These are phyloP conservation scores for Omphalea diandra DNA, from an alignment of 441 rosid genomes.

Conservation along the genomic window DNA sequence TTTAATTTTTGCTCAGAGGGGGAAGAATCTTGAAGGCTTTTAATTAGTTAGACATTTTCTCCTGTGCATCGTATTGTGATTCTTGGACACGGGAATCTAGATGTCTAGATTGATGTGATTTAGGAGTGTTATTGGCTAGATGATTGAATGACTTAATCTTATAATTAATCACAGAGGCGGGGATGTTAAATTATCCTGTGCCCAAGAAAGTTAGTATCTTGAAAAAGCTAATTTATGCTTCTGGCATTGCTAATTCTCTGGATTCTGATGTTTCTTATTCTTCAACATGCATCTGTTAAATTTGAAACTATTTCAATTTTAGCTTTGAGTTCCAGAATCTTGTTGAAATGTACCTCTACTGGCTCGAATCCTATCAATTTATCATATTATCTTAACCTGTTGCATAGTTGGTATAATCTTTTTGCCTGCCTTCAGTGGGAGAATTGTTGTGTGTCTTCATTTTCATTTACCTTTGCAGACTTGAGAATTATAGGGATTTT, in stretches of 20 bases:
- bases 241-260: slow-evolving; percentile 2
- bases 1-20: not conserved
- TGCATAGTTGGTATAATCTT: not conserved
- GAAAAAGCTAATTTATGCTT: not conserved
- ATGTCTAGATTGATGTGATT: no score
- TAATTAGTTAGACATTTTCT: not conserved
- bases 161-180: not conserved
- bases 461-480: not conserved
- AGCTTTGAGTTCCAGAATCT: not conserved
- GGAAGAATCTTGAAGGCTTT: not conserved
- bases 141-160: not conserved
- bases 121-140: not conserved
- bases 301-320: not conserved
- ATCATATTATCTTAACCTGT: not conserved
- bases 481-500: not conserved
- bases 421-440: not conserved
- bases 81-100: no score
- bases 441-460: not conserved
- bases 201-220: not conserved
- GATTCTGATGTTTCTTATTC: not conserved
- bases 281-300: not conserved
- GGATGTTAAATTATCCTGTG: not conserved
- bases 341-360: not conserved
- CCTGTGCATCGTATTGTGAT: not conserved
- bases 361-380: not conserved